Percentiles rank a stretch among this genome's conserved stretches.
These are phyloP conservation scores for Syncephalastrum monosporum DNA, from an alignment of 371 early-diverging fungal species.

Conservation along the genomic window DNA sequence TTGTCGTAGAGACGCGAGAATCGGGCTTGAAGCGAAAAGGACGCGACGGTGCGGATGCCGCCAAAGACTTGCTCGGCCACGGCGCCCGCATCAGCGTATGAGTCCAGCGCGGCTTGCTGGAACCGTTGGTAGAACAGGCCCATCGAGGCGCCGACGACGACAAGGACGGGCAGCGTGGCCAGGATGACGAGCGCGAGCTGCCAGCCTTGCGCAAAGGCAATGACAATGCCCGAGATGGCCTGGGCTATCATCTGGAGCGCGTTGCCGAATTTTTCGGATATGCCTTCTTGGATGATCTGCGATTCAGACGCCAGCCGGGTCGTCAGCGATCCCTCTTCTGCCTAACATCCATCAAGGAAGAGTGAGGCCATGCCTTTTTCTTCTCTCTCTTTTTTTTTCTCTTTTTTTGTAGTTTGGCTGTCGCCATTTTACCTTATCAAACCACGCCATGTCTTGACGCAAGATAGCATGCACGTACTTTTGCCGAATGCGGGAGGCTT, in stretches of 20 bases:
- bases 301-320: slow-evolving; percentile 73
- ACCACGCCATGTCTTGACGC: slow-evolving; percentile 86
- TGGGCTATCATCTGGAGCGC: slow-evolving; percentile 56
- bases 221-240: slow-evolving; percentile 33
- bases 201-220: slow-evolving; percentile 78
- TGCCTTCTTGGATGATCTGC: slow-evolving; percentile 79
- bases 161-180: slow-evolving; percentile 58
- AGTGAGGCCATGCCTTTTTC: too few species aligned
- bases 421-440: slow-evolving; percentile 51
- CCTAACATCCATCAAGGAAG: not conserved
- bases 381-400: too few species aligned
- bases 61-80: slow-evolving; percentile 76
- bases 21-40: slow-evolving; percentile 72
- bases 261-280: slow-evolving; percentile 80
- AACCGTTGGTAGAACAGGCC: slow-evolving; percentile 50
- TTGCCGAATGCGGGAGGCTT: slow-evolving; percentile 59
- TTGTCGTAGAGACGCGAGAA: slow-evolving; percentile 56
- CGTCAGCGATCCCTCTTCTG: slow-evolving; percentile 62
- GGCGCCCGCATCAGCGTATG: slow-evolving; percentile 60
- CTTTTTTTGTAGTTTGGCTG: too few species aligned
- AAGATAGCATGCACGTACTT: slow-evolving; percentile 69
- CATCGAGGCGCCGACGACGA: slow-evolving; percentile 49
- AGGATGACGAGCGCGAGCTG: slow-evolving; percentile 76
- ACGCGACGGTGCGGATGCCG: slow-evolving; percentile 74
- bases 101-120: slow-evolving; percentile 42